Base-by-base conservation (phyloP, 2,329 filamentous ascomycete genomes). In the Cadophora gregata region DNA sequence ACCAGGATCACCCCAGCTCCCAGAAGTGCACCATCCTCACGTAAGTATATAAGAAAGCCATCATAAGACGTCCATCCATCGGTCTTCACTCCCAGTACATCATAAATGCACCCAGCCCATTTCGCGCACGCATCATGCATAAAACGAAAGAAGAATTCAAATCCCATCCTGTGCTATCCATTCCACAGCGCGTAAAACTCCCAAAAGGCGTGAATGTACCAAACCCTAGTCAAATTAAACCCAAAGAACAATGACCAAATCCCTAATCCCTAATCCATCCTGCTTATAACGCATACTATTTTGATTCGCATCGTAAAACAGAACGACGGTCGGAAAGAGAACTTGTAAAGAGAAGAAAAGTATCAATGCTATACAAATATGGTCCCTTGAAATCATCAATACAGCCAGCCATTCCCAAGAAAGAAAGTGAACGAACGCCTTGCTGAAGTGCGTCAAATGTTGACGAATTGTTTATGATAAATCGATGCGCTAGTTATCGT, bases 31-130 rank as follows among this genome's bases (percentile, higher is more conserved):
- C n/a, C n/a, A n/a, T n/a, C n/a, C n/a, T 21, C 42, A 21, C 19
- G 19, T 21, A 47, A 21, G 42, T 42, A 38, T 58, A 58, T 42
- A 42, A 19, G 38, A 1, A 58, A 27, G 42, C 14, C 33, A 47
- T 63, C 50, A 31, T 55, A 55, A 55, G 21, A 53, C 50, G 31
- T 55, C 24, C 47, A 27, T 38, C 60, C 48, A 38, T 42, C 60
- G 38, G 31, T 3, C 12, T 12, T 19, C 27, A 42, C 21, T 7
- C 56, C 38, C 16, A n/a, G 36, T 29, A 19, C 38, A n/a, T n/a
- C n/a, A n/a, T n/a, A n/a, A n/a, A n/a, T n/a, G n/a, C n/a, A n/a
- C n/a, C n/a, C n/a, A n/a, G n/a, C n/a, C n/a, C n/a, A n/a, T 33
- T 33, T 8, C n/a, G 24, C 27, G 2, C 48, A 25, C 27, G n/a